phyloP scores from a whole-genome alignment of 805 yeast genomes.

The Lipomyces kockii region DNA sequence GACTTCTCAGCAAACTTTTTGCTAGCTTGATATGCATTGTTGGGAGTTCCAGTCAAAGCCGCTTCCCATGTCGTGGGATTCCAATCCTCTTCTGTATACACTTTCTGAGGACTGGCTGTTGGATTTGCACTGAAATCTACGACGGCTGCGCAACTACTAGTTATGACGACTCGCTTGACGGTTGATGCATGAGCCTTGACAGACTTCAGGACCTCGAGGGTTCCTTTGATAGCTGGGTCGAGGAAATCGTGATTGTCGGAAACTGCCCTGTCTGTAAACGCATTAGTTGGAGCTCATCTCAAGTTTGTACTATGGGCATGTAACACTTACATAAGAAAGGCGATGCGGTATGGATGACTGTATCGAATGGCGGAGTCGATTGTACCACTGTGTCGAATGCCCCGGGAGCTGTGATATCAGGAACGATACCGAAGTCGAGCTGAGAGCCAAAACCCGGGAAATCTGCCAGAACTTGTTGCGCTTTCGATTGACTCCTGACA shows the following conservation, averaged over 20 bases:
- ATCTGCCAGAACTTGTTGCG: slow-evolving; percentile 43
- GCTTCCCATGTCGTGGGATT: too few relatives aligned
- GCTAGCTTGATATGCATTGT: slow-evolving; percentile 38
- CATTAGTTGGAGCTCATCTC: too few relatives aligned
- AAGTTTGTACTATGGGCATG: too few relatives aligned
- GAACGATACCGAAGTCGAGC: slow-evolving; percentile 10
- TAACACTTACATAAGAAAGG: too few relatives aligned
- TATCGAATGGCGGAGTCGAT: not conserved
- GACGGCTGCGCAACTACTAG: slow-evolving; percentile 54
- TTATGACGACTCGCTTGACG: slow-evolving; percentile 52
- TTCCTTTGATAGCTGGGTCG: slow-evolving; percentile 56
- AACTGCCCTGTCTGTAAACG: too few relatives aligned
- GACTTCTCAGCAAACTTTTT: slow-evolving; percentile 43
- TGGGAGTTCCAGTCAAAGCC: too few relatives aligned
- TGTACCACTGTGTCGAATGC: slow-evolving; percentile 19
- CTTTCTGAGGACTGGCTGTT: too few relatives aligned
- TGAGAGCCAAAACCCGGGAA: slow-evolving; percentile 37
- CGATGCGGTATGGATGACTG: slow-evolving; percentile 15
- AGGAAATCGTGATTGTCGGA: slow-evolving; percentile 51
- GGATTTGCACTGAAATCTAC: too few relatives aligned
- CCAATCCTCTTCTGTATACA: too few relatives aligned
- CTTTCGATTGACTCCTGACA: slow-evolving; percentile 52
- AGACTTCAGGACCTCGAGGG: slow-evolving; percentile 51
- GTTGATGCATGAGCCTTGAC: slow-evolving; percentile 47
- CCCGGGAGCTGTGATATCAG: slow-evolving; percentile 12